Evolutionary conservation across 2,329 filamentous ascomycete genomes (phyloP), one percentile per base, ranked within the genome.

Genomic region (Cercospora zeae-maydis): DNA sequence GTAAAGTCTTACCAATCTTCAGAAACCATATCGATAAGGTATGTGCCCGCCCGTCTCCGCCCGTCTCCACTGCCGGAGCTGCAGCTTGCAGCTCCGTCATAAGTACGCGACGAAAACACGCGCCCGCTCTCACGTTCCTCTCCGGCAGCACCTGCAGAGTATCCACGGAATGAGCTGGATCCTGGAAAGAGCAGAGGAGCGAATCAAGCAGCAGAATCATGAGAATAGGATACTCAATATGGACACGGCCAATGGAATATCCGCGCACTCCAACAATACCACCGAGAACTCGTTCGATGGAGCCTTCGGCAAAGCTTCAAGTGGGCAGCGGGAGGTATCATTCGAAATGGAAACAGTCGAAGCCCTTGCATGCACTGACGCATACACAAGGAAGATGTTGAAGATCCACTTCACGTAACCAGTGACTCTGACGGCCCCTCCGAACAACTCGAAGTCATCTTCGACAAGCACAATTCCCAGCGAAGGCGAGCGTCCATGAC

Each of bases 401-500:
- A 67, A 33, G 55, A 14, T 53, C 45, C n/a, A 14, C 30, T 30
- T 5, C 52, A 66, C 7, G 55, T 56, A 16, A 64, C 67, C n/a
- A 74, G 69, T 65, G 72, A 74, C 58, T 69, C 66, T 4, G 72
- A 74, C 37, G 68, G 70, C 24, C 56, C 72, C 9, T 69, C 71
- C 19, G 70, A 74, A 36, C 66, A 68, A 49, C 63, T 74, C 8
- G 73, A 87, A 82, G 84, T 88, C 52, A 78, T 84, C 56, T 85
- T 87, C 71, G 81, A 82, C 69, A 76, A 78, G 51, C 80, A 82
- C 60, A 78, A 73, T 63, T 77, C 74, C 53, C 82, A 83, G 65
- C 82, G 85, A 60, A 83, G 86, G 69, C 85, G 85, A 75, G 86
- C 86, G 19, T 88, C 86, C 3, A 77, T 88, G 53, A 57, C 62